Conservation (phyloP, 768 basidiomycete species). For the Rhodocollybia butyracea region DNA sequence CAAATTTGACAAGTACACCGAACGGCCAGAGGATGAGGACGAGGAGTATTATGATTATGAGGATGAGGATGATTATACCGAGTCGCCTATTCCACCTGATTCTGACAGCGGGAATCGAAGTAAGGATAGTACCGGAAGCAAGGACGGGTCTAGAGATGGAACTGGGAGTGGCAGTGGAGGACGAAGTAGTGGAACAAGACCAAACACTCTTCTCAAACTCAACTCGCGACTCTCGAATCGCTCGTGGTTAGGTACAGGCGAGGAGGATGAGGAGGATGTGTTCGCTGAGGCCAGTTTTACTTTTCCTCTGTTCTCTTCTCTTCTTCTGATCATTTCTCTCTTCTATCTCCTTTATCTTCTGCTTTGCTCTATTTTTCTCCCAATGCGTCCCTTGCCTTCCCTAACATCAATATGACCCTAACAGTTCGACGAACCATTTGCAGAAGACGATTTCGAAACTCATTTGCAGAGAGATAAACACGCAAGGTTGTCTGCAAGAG, state of each 20-base stretch:
- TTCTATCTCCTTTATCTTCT: too few species aligned
- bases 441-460: constrained; percentile 87
- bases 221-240: constrained; percentile 85
- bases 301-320: background rate
- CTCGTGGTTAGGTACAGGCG: constrained; percentile 59
- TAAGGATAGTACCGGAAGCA: background rate
- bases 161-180: too few species aligned
- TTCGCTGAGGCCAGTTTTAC: constrained; percentile 74
- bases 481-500: constrained; percentile 77
- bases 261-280: constrained; percentile 91
- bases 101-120: too few species aligned
- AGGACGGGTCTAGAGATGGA: too few species aligned
- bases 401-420: too few species aligned
- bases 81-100: too few species aligned
- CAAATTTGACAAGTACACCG: constrained; percentile 74
- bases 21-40: constrained; percentile 16
- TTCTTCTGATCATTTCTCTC: too few species aligned
- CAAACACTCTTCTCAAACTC: constrained; percentile 62
- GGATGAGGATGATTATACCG: constrained; percentile 39
- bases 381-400: too few species aligned
- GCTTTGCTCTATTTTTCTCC: too few species aligned
- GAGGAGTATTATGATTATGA: constrained; percentile 83
- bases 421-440: constrained; percentile 93
- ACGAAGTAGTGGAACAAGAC: too few species aligned
- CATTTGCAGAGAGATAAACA: constrained; percentile 93